Percentiles rank a stretch among this genome's conserved stretches.
Conservation (phyloP, 305 asterid species). For the Ilex paraguariensis region DNA sequence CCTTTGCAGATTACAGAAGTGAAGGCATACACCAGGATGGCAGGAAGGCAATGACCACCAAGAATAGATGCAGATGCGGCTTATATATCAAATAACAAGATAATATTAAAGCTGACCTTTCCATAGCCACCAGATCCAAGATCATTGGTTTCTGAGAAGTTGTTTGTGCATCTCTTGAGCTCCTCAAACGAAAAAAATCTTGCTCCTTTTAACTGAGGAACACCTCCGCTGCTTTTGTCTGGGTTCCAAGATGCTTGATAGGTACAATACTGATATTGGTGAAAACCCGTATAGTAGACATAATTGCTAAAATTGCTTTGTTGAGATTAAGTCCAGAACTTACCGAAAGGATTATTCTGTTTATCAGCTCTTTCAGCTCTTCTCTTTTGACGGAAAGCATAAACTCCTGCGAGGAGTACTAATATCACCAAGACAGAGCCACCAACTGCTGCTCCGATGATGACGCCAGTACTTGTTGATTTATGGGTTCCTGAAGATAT, state of each 20-base stretch:
- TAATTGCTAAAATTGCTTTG: background rate
- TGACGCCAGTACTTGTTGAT: slow-evolving; percentile 39
- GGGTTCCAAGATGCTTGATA: slow-evolving; percentile 72
- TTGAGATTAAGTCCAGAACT: background rate
- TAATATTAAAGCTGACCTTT: slow-evolving; percentile 40
- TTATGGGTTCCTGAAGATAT: slow-evolving; percentile 18
- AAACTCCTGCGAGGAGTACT: slow-evolving; percentile 57
- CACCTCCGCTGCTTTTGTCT: slow-evolving; percentile 63
- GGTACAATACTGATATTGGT: background rate
- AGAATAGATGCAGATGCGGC: too few species aligned
- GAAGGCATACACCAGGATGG: too few species aligned
- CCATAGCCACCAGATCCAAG: slow-evolving; percentile 90
- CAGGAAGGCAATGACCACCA: too few species aligned
- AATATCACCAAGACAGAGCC: slow-evolving; percentile 52
- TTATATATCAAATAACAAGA: background rate
- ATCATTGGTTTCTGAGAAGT: slow-evolving; percentile 60
- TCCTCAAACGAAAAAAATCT: slow-evolving; percentile 68
- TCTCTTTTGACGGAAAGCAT: slow-evolving; percentile 66
- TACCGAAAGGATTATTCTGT: slow-evolving; percentile 78
- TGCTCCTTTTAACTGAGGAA: slow-evolving; percentile 80
- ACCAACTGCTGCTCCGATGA: slow-evolving; percentile 86
- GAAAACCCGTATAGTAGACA: background rate
- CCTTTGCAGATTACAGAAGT: too few species aligned
- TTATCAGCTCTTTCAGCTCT: slow-evolving; percentile 61
- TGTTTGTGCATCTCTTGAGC: slow-evolving; percentile 61